A percentile compares a stretch with the other conserved stretches of the same genome.
Conservation (phyloP, 2,329 filamentous ascomycete genomes). For the Aureobasidium mangrovei region DNA sequence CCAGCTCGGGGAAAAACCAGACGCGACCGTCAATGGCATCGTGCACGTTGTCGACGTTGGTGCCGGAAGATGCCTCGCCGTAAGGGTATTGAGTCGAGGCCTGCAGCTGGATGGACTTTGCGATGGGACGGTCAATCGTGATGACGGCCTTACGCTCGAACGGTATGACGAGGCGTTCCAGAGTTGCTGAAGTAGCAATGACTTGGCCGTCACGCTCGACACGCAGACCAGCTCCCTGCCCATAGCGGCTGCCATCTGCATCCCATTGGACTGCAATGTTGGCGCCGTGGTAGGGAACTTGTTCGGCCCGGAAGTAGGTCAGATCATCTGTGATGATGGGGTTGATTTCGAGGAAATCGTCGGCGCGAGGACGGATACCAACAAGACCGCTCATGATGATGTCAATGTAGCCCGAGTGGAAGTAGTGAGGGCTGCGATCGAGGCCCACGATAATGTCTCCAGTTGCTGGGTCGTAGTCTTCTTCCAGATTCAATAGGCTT, state of each 20-base stretch:
- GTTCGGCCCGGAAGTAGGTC: slow-evolving; percentile 35
- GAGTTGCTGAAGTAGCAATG: slow-evolving; percentile 24
- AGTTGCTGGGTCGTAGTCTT: slow-evolving; percentile 38
- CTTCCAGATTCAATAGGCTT: slow-evolving; percentile 32
- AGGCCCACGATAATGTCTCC: slow-evolving; percentile 35
- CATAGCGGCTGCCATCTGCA: slow-evolving; percentile 27
- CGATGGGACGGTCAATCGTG: slow-evolving; percentile 25
- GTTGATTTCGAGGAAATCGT: slow-evolving; percentile 34
- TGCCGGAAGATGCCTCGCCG: slow-evolving; percentile 26
- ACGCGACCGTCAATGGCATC: slow-evolving; percentile 33
- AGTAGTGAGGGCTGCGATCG: slow-evolving; percentile 37
- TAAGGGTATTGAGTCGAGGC: slow-evolving; percentile 23
- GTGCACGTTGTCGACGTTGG: slow-evolving; percentile 24
- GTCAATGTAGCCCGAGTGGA: slow-evolving; percentile 39
- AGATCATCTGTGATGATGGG: slow-evolving; percentile 30
- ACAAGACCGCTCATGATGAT: slow-evolving; percentile 35
- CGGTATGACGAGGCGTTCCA: slow-evolving; percentile 22
- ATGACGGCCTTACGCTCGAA: slow-evolving; percentile 21
- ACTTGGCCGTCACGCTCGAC: slow-evolving; percentile 30
- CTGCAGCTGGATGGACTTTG: slow-evolving; percentile 31
- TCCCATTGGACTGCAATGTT: slow-evolving; percentile 37
- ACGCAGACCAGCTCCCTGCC: slow-evolving; percentile 24
- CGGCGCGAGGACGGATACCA: slow-evolving; percentile 33
- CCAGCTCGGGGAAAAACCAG: slow-evolving; percentile 33
- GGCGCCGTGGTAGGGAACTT: slow-evolving; percentile 35